phyloP scores from a whole-genome alignment of 345 rosid genomes.

The Eucalyptus erythrocorys region DNA sequence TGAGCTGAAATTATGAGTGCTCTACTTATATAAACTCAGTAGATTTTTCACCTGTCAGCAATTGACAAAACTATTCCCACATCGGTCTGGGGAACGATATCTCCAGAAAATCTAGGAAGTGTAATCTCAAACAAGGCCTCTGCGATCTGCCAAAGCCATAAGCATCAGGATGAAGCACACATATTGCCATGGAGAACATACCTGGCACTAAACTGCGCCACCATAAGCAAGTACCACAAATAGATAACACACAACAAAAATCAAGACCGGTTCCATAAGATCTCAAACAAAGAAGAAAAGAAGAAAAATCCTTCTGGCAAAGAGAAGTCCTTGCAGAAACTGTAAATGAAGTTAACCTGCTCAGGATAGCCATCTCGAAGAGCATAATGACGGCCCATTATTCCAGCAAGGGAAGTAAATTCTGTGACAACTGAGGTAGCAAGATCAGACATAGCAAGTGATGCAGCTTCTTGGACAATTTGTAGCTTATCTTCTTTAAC shows the following conservation, averaged over 20 bases:
- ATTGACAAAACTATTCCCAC: constrained; percentile 80
- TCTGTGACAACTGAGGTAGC: constrained; percentile 89
- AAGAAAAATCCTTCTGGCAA: background rate
- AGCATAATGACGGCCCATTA: constrained; percentile 97
- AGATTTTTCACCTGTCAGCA: constrained; percentile 62
- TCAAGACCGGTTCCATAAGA: background rate
- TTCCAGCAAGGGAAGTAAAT: constrained; percentile 86
- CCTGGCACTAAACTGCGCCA: background rate
- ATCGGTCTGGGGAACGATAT: constrained; percentile 71
- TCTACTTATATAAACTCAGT: background rate
- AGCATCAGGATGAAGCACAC: background rate
- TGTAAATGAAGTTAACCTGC: constrained; percentile 35
- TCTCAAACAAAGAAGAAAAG: background rate
- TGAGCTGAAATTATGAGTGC: background rate
- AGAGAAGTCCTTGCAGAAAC: background rate
- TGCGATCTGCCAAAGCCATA: constrained; percentile 45
- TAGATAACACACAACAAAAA: background rate
- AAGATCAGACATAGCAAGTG: constrained; percentile 97
- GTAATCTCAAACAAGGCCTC: constrained; percentile 81
- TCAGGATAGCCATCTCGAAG: constrained; percentile 81
- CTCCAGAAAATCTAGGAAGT: constrained; percentile 92
- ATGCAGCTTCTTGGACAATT: constrained; percentile 62
- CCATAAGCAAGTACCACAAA: background rate
- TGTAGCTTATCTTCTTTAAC: constrained; percentile 37
- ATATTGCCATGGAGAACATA: background rate